Percentiles rank a stretch among this genome's conserved stretches.
These are phyloP conservation scores for Elsinoe arachidis DNA, from an alignment of 2,329 filamentous ascomycete species.

Conservation along the genomic window DNA sequence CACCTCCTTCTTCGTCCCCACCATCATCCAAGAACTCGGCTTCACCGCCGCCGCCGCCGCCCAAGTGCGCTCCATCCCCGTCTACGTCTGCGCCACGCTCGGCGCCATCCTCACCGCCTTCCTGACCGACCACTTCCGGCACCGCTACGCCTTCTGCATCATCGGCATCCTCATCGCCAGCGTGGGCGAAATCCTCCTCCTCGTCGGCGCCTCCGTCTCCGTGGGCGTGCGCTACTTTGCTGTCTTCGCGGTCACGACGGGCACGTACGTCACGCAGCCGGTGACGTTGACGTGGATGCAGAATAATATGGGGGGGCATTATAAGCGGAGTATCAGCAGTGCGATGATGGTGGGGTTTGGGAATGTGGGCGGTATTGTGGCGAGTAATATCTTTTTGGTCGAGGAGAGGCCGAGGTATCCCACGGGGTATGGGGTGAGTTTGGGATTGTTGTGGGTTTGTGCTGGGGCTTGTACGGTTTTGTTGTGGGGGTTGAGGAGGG, in stretches of 20 bases:
- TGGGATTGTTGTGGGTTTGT: constrained; percentile 22
- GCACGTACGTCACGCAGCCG: constrained; percentile 25
- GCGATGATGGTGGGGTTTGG: constrained; percentile 33
- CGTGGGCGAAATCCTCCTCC: constrained; percentile 3
- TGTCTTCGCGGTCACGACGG: constrained; percentile 23
- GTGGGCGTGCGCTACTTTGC: constrained; percentile 19
- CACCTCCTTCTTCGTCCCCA: constrained; percentile 30
- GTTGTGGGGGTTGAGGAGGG: constrained; percentile 25
- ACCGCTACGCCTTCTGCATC: constrained; percentile 47
- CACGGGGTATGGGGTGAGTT: constrained; percentile 29
- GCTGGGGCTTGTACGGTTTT: constrained; percentile 21
- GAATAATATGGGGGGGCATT: constrained; percentile 27
- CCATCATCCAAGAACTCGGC: constrained; percentile 39
- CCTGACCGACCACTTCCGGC: constrained; percentile 23
- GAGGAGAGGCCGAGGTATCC: constrained; percentile 17
- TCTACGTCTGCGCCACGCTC: constrained; percentile 26
- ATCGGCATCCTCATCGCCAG: constrained; percentile 18
- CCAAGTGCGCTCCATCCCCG: constrained; percentile 24
- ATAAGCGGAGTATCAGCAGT: constrained; percentile 31
- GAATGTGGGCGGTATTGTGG: constrained; percentile 36
- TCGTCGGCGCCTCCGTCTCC: constrained; percentile 2
- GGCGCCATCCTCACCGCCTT: constrained; percentile 24
- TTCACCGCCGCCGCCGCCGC: constrained; percentile 20
- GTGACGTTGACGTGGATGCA: constrained; percentile 25
- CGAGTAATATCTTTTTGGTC: constrained; percentile 30